phyloP scores from a whole-genome alignment of 1,139 yeast genomes.

The Suhomyces guaymorum region DNA sequence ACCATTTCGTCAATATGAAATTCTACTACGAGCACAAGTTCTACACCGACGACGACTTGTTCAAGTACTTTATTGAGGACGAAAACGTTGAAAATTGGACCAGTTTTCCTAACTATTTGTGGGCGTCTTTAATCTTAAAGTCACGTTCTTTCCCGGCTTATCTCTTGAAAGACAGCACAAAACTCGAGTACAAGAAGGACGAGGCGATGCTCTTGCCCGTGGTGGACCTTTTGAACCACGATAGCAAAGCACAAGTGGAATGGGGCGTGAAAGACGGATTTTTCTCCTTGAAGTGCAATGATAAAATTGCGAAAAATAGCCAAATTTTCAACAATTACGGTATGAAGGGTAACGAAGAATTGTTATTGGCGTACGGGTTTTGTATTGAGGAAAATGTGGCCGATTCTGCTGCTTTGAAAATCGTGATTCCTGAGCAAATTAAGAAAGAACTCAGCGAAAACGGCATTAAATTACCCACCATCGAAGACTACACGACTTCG shows the following conservation, averaged over 20 bases:
- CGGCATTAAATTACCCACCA: slow-evolving; percentile 48
- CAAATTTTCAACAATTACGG: slow-evolving; percentile 84
- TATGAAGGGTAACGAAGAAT: slow-evolving; percentile 78
- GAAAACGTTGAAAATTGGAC: slow-evolving; percentile 51
- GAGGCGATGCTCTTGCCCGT: slow-evolving; percentile 76
- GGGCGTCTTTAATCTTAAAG: slow-evolving; percentile 71
- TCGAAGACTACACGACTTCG: slow-evolving; percentile 50
- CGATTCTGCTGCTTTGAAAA: slow-evolving; percentile 62
- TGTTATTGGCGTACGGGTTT: slow-evolving; percentile 68
- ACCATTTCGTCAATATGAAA: slow-evolving; percentile 45
- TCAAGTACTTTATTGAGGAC: slow-evolving; percentile 26
- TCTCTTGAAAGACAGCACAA: slow-evolving; percentile 32
- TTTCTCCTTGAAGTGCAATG: slow-evolving; percentile 33
- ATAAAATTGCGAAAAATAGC: slow-evolving; percentile 29
- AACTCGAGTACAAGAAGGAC: slow-evolving; percentile 29
- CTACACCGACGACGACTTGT: slow-evolving; percentile 40
- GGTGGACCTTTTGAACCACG: slow-evolving; percentile 76
- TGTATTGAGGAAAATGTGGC: slow-evolving; percentile 58
- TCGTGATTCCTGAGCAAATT: slow-evolving; percentile 45
- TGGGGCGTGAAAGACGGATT: slow-evolving; percentile 49
- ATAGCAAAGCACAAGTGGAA: slow-evolving; percentile 57
- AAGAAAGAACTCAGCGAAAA: slow-evolving; percentile 35
- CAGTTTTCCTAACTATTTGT: slow-evolving; percentile 62
- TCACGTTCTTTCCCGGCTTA: slow-evolving; percentile 80
- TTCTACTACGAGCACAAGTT: slow-evolving; percentile 51